Conservation (phyloP, 805 yeast genomes). For the Wickerhamiella shivajii region DNA sequence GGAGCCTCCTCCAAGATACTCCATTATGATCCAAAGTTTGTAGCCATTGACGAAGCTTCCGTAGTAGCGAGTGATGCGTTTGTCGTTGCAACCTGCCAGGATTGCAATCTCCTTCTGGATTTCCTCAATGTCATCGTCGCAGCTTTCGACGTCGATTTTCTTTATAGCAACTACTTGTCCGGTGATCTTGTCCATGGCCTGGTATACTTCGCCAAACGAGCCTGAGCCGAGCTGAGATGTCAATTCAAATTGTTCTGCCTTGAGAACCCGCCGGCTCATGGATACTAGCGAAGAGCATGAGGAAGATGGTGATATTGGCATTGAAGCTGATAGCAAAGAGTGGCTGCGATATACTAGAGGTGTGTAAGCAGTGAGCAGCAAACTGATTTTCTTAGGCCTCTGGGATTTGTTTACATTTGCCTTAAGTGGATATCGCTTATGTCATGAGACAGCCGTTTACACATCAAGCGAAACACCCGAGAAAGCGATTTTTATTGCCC, state of each 20-base stretch:
- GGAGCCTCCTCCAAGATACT: slow-evolving; percentile 65
- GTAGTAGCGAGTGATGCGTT: slow-evolving; percentile 49
- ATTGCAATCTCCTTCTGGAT: slow-evolving; percentile 60
- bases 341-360: not conserved
- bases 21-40: slow-evolving; percentile 72
- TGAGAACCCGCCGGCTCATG: slow-evolving; percentile 9
- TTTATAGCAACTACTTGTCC: slow-evolving; percentile 26
- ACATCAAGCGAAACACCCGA: too few relatives aligned
- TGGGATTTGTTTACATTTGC: slow-evolving; percentile 6
- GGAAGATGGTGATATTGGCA: slow-evolving; percentile 1
- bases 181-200: slow-evolving; percentile 36
- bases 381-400: not conserved
- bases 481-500: too few relatives aligned
- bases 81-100: slow-evolving; percentile 47
- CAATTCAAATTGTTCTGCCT: slow-evolving; percentile 34
- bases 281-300: slow-evolving; percentile 7
- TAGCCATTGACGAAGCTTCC: slow-evolving; percentile 60
- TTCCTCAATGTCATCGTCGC: slow-evolving; percentile 54
- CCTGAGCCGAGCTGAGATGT: slow-evolving; percentile 55
- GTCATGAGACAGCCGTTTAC: too few relatives aligned
- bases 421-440: not conserved
- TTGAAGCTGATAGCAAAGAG: not conserved
- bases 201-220: slow-evolving; percentile 63
- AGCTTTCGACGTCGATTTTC: slow-evolving; percentile 49
- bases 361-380: not conserved